Evolutionary conservation across 768 basidiomycete species (phyloP).

Genomic region (Lactarius hatsudake): DNA sequence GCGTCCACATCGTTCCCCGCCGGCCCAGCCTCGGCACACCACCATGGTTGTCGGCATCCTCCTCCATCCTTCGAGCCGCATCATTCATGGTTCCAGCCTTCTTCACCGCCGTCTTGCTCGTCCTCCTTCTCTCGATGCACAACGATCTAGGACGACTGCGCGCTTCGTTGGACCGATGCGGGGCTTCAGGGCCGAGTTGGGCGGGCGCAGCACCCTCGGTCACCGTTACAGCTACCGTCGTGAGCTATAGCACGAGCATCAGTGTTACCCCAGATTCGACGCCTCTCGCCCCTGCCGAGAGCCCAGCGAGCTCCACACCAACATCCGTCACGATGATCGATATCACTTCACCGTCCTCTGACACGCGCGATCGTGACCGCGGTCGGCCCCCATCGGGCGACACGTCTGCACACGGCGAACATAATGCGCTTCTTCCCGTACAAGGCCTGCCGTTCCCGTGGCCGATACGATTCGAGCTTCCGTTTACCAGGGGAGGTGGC

Average conservation of each 20-base stretch:
- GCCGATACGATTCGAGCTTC: conserved; percentile 34
- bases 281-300: not conserved
- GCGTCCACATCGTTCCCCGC: conserved; percentile 22
- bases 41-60: not conserved
- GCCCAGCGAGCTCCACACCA: not conserved
- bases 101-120: conserved; percentile 33
- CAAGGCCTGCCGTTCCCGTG: conserved; percentile 35
- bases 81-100: conserved; percentile 30
- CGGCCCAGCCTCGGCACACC: not conserved
- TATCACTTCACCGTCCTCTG: conserved; percentile 9
- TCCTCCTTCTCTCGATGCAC: conserved; percentile 31
- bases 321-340: conserved; percentile 26
- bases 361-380: conserved; percentile 29
- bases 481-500: conserved; percentile 36
- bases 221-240: conserved; percentile 44
- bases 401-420: conserved; percentile 30
- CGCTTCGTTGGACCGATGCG: conserved; percentile 33
- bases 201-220: conserved; percentile 14
- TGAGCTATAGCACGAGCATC: conserved; percentile 4
- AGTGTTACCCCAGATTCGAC: not conserved
- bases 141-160: conserved; percentile 34
- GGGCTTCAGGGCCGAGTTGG: conserved; percentile 20
- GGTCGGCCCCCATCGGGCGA: conserved; percentile 28
- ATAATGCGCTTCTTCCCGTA: conserved; percentile 26
- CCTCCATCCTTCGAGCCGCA: conserved; percentile 24